Evolutionary conservation across 305 asterid genomes (phyloP), one percentile per base, ranked within the genome.

Genomic region (Striga hermonthica): DNA sequence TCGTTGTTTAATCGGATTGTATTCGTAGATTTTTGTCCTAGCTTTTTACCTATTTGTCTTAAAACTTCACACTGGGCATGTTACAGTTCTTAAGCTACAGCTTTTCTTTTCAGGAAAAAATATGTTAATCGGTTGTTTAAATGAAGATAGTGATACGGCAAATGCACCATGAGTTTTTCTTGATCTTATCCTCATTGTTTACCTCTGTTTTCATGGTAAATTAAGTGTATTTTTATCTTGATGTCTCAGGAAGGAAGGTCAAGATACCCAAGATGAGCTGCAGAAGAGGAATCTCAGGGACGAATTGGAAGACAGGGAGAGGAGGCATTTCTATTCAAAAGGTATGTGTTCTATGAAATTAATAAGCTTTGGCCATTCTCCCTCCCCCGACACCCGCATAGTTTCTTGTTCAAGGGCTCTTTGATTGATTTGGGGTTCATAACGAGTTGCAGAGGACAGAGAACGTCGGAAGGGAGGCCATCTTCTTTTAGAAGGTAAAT

Each of bases 401-500:
- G 60, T 8, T 31, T 13, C 41, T 34, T 55, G 41, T 49, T 34
- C 7, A 53, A 22, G 43, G 50, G 53, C 8, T 37, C 28, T 16
- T 53, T 14, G 10, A 37, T 49, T 40, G 52, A 52, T 22, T 4
- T 63, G 54, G 50, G 37, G 12, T 63, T 44, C 36, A 57, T 61
- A 7, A 34, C 67, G 34, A 70, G 61, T 45, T 65, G 65, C 79
- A 82, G 87, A 82, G 79, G 87, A 82, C 41, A 77, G 83, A 73
- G 82, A 79, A 49, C 83, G 84, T 47, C 80, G 84, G 37, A 82
- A 67, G 78, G 89, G 87, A 67, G 82, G 80, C 43, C 93, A 86
- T 38, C 86, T 89, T 65, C 91, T 87, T 58, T 78, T 92, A 73
- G 97, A 92, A 81, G 98, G 99, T 86, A 78, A 73, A 67, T 67